phyloP scores from a whole-genome alignment of 305 asterid species.

The Nicotiana rustica region DNA sequence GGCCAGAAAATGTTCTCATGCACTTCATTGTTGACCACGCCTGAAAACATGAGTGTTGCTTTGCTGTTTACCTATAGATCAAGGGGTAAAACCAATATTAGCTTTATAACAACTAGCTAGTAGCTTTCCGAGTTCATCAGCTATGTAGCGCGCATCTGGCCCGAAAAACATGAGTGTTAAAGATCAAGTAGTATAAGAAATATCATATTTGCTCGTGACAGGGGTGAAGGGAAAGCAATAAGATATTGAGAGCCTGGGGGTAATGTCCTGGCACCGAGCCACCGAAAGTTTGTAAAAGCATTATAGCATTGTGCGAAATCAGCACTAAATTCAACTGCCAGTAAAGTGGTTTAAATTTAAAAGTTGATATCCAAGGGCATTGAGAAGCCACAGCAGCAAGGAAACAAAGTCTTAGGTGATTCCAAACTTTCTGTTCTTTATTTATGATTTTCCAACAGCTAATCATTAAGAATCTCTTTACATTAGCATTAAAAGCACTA shows the following conservation, averaged over 20 bases:
- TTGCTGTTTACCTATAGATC: slow-evolving; percentile 79
- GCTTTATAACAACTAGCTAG: slow-evolving; percentile 22
- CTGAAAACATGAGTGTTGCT: slow-evolving; percentile 89
- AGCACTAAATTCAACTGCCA: background rate
- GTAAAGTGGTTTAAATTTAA: background rate
- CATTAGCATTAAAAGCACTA: background rate
- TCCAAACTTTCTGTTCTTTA: background rate
- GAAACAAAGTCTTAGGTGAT: slow-evolving; percentile 6
- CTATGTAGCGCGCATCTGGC: slow-evolving; percentile 86
- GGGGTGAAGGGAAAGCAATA: background rate
- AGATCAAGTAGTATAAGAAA: slow-evolving; percentile 27
- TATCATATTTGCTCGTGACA: background rate
- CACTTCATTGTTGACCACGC: slow-evolving; percentile 68
- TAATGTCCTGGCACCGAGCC: background rate
- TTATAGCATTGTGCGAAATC: background rate
- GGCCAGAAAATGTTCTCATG: slow-evolving; percentile 98
- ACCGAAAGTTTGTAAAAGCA: background rate
- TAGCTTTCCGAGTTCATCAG: slow-evolving; percentile 75
- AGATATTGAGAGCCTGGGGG: background rate
- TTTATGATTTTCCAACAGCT: background rate
- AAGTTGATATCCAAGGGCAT: background rate
- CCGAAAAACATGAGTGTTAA: slow-evolving; percentile 85
- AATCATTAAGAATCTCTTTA: background rate
- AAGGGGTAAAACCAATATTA: slow-evolving; percentile 25
- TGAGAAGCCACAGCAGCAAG: background rate